Base-by-base conservation (phyloP, 2,329 filamentous ascomycete species). In the Diaporthe sp. region DNA sequence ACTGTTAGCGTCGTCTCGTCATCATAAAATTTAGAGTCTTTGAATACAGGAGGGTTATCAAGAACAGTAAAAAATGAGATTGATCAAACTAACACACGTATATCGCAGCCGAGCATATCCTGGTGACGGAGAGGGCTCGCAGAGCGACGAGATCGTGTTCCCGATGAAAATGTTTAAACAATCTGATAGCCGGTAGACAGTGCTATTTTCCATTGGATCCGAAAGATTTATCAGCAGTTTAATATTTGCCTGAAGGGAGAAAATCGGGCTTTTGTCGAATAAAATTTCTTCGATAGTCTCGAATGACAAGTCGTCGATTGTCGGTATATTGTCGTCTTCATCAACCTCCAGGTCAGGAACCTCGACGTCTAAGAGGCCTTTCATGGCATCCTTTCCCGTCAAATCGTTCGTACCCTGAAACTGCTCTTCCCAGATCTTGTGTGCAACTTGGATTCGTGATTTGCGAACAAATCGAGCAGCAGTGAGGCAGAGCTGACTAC, bases 401-500 rank as follows among this genome's bases (percentile, higher is more conserved):
- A 22, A 5, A 17, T 31, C 20, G 7, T 3, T 4, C 10, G 15
- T 9, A 9, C 15, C 12, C 22, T 37, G 42, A 10, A 15, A 9
- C 22, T 75, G 70, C 6, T 60, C 31, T 13, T 73, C 39, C 60
- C 68, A 60, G 17, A 72, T 58, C n/a, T 61, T 57, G 3, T 44
- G 49, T 3, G 70, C 58, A 7, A 73, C 17, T 15, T 49, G 37
- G 3, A 22, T 22, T 6, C 47, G n/a, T 10, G 68, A 47, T 51
- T n/a, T 60, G 22, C 60, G 57, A 17, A 75, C 31, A n/a, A 73
- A 68, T 37, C 51, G 58, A n/a, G 44, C 51, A 17, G 68, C 74
- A 13, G 60, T 42, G 4, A 65, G 58, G 37, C 53, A 65, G 22
- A 42, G 49, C 9, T 15, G 22, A 6, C 9, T 51, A 1, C 44